Conservation (phyloP, 2,329 filamentous ascomycete genomes). For the Fusarium palustre region DNA sequence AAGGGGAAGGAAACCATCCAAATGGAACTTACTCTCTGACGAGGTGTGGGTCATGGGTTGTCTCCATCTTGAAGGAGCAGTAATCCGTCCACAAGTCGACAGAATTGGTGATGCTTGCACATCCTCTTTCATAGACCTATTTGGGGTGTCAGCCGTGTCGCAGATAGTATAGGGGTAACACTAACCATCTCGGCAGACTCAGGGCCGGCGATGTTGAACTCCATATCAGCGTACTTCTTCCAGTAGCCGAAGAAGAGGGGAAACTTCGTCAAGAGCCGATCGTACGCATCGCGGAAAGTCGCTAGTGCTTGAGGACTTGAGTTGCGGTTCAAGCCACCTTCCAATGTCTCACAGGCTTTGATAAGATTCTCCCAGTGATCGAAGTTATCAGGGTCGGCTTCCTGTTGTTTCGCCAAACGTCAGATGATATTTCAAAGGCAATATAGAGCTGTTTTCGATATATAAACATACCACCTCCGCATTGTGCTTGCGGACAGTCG, state of each 20-base stretch:
- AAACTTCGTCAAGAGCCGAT: slow-evolving; percentile 93
- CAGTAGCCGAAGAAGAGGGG: slow-evolving; percentile 97
- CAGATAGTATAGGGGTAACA: not conserved
- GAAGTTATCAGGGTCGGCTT: slow-evolving; percentile 86
- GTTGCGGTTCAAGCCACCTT: slow-evolving; percentile 95
- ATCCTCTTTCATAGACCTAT: slow-evolving; percentile 95
- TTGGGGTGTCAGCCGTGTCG: slow-evolving; percentile 22
- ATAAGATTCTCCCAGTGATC: slow-evolving; percentile 96
- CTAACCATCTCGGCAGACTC: slow-evolving; percentile 96
- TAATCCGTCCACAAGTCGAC: slow-evolving; percentile 98
- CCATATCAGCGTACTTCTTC: slow-evolving; percentile 99
- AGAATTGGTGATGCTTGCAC: slow-evolving; percentile 91
- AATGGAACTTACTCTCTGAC: slow-evolving; percentile 98
- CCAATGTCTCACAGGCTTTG: slow-evolving; percentile 82
- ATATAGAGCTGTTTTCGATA: not conserved
- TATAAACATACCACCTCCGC: slow-evolving; percentile 73
- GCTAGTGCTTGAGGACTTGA: slow-evolving; percentile 94
- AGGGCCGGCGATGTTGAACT: slow-evolving; percentile 96
- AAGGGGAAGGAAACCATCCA: slow-evolving; percentile 75
- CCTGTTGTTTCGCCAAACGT: slow-evolving; percentile 54
- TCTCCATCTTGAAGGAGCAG: slow-evolving; percentile 97
- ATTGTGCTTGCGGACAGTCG: slow-evolving; percentile 82
- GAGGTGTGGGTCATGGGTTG: slow-evolving; percentile 91
- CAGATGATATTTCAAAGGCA: slow-evolving; percentile 32
- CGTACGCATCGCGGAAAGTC: slow-evolving; percentile 87